Conservation (phyloP, 1,284 basidiomycete genomes). For the Fomitopsis pinicola region DNA sequence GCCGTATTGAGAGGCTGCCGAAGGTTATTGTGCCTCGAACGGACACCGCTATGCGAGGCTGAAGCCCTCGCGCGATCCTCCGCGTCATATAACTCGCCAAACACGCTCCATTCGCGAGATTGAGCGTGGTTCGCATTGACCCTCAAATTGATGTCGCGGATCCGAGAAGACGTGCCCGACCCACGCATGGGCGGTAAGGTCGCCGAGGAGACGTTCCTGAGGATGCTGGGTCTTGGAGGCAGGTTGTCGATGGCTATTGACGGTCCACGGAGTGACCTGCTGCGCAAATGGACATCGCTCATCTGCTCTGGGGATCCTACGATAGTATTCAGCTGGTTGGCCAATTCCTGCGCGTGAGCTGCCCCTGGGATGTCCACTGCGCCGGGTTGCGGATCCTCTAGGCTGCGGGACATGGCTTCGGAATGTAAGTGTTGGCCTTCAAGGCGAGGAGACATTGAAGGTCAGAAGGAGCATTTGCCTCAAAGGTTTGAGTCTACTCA, state of each 20-base stretch:
- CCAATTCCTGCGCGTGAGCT: background rate
- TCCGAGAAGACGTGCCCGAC: constrained; percentile 9
- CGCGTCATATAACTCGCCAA: constrained; percentile 67
- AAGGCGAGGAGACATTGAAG: background rate
- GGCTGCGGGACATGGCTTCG: background rate
- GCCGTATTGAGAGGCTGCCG: background rate
- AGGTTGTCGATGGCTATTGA: background rate
- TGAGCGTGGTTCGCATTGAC: constrained; percentile 4
- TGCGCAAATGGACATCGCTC: background rate
- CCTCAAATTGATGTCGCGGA: constrained; percentile 13
- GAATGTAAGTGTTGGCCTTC: background rate
- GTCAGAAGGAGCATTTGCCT: background rate
- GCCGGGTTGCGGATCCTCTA: background rate
- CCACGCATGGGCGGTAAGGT: constrained; percentile 1
- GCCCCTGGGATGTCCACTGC: background rate
- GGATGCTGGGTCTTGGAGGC: constrained; percentile 10
- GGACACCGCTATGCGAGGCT: constrained; percentile 6
- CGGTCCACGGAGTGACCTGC: background rate
- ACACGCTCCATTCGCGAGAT: constrained; percentile 58
- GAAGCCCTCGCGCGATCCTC: constrained; percentile 40
- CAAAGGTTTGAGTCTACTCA: background rate
- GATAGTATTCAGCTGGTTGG: background rate
- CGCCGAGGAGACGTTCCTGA: constrained; percentile 13
- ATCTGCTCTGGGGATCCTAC: background rate
- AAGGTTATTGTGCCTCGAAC: background rate